Conservation (phyloP, 805 yeast species). For the Kuraishia ogatae region DNA sequence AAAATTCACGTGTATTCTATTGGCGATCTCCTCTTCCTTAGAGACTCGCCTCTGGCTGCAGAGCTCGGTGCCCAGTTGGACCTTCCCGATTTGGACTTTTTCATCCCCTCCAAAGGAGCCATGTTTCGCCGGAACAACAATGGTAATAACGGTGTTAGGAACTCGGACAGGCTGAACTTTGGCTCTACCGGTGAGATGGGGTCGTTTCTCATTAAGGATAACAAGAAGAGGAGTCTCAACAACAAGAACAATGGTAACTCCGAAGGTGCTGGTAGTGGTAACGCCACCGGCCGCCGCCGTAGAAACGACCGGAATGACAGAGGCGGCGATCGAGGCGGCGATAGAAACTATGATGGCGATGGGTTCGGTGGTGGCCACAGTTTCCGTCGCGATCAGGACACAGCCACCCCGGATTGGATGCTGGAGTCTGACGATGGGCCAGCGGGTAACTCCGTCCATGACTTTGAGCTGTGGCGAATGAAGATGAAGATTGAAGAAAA, state of each 20-base stretch:
- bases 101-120: background rate
- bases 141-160: slow-evolving; percentile 8
- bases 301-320: slow-evolving; percentile 6
- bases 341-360: slow-evolving; percentile 9
- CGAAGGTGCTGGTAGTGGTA: slow-evolving; percentile 5
- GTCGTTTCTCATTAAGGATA: slow-evolving; percentile 2
- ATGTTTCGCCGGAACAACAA: background rate
- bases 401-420: slow-evolving; percentile 29
- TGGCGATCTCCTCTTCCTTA: slow-evolving; percentile 23
- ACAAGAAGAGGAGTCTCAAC: slow-evolving; percentile 3
- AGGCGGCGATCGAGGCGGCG: too few relatives aligned
- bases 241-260: slow-evolving; percentile 8
- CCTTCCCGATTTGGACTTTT: slow-evolving; percentile 31
- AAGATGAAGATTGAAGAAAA: slow-evolving; percentile 43
- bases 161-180: slow-evolving; percentile 6
- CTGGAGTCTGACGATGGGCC: slow-evolving; percentile 23
- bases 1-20: slow-evolving; percentile 12
- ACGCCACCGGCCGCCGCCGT: slow-evolving; percentile 2
- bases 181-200: slow-evolving; percentile 9
- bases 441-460: slow-evolving; percentile 44
- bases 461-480: slow-evolving; percentile 52
- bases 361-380: background rate
- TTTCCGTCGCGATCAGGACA: slow-evolving; percentile 18
- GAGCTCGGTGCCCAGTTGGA: slow-evolving; percentile 23
- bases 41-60: slow-evolving; percentile 26